phyloP scores from a whole-genome alignment of 495 filamentous ascomycete genomes.

The Cairneyella variabilis region DNA sequence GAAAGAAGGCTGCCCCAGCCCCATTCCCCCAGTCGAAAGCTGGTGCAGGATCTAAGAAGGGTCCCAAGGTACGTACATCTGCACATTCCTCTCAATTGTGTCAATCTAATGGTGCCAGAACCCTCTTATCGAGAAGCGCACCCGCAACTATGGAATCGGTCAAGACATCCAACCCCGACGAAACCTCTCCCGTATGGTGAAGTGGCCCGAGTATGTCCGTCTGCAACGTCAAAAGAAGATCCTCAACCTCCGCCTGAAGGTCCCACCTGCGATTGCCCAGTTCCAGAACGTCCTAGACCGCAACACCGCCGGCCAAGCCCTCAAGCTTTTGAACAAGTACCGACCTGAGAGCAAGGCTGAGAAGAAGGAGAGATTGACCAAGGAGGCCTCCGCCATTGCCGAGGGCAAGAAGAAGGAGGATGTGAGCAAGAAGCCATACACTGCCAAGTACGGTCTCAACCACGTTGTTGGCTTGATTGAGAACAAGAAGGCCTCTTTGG shows the following conservation, averaged over 20 bases:
- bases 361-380: conserved; percentile 98
- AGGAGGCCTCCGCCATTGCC: conserved; percentile 94
- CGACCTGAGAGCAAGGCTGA: conserved; percentile 97
- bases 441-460: conserved; percentile 99
- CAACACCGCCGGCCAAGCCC: conserved; percentile 92
- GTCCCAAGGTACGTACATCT: conserved; percentile 71
- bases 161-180: conserved; percentile 97
- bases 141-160: conserved; percentile 98
- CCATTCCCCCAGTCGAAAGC: conserved; percentile 94
- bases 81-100: background rate
- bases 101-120: conserved; percentile 59
- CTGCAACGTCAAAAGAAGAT: conserved; percentile 99
- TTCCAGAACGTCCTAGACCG: conserved; percentile 97
- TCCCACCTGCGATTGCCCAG: conserved; percentile 95
- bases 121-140: conserved; percentile 96
- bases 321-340: conserved; percentile 99
- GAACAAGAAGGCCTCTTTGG: conserved; percentile 99
- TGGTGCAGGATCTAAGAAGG: conserved; percentile 79
- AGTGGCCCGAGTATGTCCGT: conserved; percentile 98
- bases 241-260: conserved; percentile 96
- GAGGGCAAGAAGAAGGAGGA: conserved; percentile 99
- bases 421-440: conserved; percentile 98
- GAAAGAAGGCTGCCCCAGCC: conserved; percentile 93
- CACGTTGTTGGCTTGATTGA: conserved; percentile 99
- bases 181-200: conserved; percentile 98